Base-by-base conservation (phyloP, 306 rosid genomes). In the Lithocarpus polystachyus region DNA sequence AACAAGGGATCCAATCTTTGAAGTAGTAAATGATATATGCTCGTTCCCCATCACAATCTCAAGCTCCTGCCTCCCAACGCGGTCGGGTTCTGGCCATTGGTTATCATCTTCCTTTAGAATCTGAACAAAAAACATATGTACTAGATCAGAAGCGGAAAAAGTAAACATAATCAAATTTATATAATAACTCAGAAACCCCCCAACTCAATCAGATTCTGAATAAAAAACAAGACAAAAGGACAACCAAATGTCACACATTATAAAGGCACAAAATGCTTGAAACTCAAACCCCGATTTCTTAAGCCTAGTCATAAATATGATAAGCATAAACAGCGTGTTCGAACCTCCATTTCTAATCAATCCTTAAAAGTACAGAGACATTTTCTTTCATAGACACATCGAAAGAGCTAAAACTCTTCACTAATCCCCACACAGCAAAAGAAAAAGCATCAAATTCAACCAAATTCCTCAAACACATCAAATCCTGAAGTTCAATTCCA, bases 11-110 rank as follows among this genome's bases (percentile, higher is more conserved):
- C 99, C 99, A 67, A 95, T 95, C 87, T 95, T 95, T 1, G 99
- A 95, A 4, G 99, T 95, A 2, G 99, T 95, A 80, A 95, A 95
- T 33, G 99, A 95, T 67, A 95, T 95, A 73, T 95, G 99, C 79
- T 95, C 99, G 1, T 95, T 95, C 40, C 98, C 99, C 97, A 93
- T 95, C 22, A 95, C 99, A 87, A 95, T 93, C 87, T 95, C 99
- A 68, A 95, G 93, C 87, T 95, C 99, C 82, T 95, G 98, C 53
- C 98, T 86, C 37, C 99, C 99, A 14, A 95, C 92, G 1, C 99
- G 90, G 71, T 95, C 99, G 0, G 99, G 99, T 74, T 93, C 99
- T 0, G 99, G 98, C 99, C 99, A 95, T 85, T 91, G 93, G 89
- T 88, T 89, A 76, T 95, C 99, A 69, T 95, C 99, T 84, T 95